Evolutionary conservation across 2,329 filamentous ascomycete species (phyloP).

Genomic region (Cladosporium oxysporum): DNA sequence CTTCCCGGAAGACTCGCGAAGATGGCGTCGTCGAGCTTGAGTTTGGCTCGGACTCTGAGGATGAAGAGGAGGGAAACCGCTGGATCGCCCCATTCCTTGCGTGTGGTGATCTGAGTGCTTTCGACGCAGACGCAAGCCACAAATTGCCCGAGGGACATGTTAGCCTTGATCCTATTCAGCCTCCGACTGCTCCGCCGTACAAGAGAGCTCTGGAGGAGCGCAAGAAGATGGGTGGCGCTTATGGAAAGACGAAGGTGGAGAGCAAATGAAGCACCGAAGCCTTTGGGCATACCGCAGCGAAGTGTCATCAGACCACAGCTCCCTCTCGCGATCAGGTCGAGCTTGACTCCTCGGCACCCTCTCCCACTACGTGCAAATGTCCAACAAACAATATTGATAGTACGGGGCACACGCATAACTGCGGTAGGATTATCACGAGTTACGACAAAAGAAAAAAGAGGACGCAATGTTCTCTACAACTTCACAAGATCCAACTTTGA

Average conservation of each 20-base stretch:
- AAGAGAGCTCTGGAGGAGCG: constrained; percentile 85
- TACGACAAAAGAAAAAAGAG: no score
- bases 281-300: no score
- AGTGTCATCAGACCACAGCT: no score
- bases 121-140: constrained; percentile 95
- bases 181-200: constrained; percentile 93
- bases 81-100: constrained; percentile 97
- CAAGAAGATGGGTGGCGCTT: constrained; percentile 72
- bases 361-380: no score
- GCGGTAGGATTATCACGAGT: no score
- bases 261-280: background rate
- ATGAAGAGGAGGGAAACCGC: constrained; percentile 50
- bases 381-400: no score
- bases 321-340: no score
- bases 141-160: constrained; percentile 82
- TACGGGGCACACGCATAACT: no score
- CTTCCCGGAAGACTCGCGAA: constrained; percentile 38
- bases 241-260: constrained; percentile 65
- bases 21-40: constrained; percentile 53
- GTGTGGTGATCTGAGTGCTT: constrained; percentile 93
- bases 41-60: constrained; percentile 47
- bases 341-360: no score
- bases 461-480: background rate
- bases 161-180: constrained; percentile 88
- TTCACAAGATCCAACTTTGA: background rate